Conservation (phyloP, 257 asterid genomes). For the Solanum rostratum region DNA sequence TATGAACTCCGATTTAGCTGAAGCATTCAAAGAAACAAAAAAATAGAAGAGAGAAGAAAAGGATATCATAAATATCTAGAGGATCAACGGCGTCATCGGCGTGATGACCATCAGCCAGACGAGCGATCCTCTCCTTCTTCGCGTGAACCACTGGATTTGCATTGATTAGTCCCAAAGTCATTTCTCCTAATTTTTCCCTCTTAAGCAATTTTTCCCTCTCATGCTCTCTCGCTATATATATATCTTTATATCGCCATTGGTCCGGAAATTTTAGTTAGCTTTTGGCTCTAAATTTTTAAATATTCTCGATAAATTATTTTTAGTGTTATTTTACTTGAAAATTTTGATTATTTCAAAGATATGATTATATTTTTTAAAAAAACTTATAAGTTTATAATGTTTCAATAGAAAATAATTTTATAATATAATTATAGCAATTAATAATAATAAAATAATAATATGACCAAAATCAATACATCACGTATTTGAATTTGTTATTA, state of each 20-base stretch:
- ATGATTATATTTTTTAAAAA: no score
- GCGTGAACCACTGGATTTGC: slow-evolving; percentile 95
- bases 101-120: slow-evolving; percentile 28
- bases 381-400: no score
- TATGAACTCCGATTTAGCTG: neutral
- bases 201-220: neutral
- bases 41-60: neutral
- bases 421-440: no score
- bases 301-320: no score
- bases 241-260: neutral
- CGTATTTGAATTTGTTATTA: no score
- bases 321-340: no score
- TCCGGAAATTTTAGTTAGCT: no score
- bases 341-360: no score
- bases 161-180: slow-evolving; percentile 88
- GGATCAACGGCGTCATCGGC: slow-evolving; percentile 59
- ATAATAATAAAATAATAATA: no score
- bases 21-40: neutral
- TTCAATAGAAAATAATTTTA: no score
- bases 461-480: no score
- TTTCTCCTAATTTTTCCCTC: slow-evolving; percentile 3
- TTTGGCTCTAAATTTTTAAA: no score
- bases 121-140: slow-evolving; percentile 57
- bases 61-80: slow-evolving; percentile 94
- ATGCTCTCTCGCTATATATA: neutral